These are phyloP conservation scores for Alternaria tenuissima DNA, from an alignment of 2,329 filamentous ascomycete genomes.

Conservation along the genomic window DNA sequence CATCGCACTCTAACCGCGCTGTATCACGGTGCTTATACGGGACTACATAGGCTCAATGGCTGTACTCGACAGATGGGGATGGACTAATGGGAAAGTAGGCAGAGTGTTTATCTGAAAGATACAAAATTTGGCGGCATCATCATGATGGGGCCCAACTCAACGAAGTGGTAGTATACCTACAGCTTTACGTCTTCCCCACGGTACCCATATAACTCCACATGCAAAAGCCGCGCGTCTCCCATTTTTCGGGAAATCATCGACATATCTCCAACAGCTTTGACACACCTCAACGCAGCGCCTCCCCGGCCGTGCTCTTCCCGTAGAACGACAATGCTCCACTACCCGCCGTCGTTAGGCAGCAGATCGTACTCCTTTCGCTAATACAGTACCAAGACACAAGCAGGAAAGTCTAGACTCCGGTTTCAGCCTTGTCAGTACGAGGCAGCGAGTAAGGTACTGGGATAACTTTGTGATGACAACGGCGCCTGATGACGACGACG, in stretches of 20 bases:
- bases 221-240: constrained; percentile 23
- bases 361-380: constrained; percentile 15
- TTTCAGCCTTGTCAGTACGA: constrained; percentile 37
- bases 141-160: background rate
- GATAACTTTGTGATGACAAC: background rate
- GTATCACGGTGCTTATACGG: constrained; percentile 4
- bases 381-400: background rate
- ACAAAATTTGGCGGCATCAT: background rate
- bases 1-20: constrained; percentile 18
- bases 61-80: background rate
- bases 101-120: background rate
- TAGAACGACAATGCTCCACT: constrained; percentile 23
- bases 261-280: constrained; percentile 32
- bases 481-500: constrained; percentile 6
- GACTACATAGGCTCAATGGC: background rate
- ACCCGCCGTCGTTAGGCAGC: constrained; percentile 11
- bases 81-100: background rate
- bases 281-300: constrained; percentile 30
- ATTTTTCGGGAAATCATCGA: constrained; percentile 22
- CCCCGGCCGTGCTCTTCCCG: constrained; percentile 17
- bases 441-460: constrained; percentile 11
- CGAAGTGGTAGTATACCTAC: background rate
- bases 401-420: constrained; percentile 33
- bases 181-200: background rate
- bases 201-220: background rate